A percentile compares a stretch with the other conserved stretches of the same genome.
These are phyloP conservation scores for Plasmodium chabaudi DNA, from an alignment of 169 alveolate genomes.

Conservation along the genomic window DNA sequence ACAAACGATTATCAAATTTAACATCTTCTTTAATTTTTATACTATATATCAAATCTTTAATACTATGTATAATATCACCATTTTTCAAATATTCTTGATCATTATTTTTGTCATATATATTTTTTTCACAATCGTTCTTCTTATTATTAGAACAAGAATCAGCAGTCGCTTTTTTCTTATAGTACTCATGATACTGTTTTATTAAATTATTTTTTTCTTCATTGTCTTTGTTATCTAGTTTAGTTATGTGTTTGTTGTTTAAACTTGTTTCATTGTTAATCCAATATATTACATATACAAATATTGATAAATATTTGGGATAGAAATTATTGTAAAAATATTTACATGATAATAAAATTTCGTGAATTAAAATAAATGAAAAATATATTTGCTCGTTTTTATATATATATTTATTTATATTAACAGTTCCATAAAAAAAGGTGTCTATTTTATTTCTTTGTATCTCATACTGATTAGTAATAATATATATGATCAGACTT, in stretches of 20 bases:
- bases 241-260: conserved; percentile 1
- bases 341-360: conserved; percentile 47
- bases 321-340: conserved; percentile 30
- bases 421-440: conserved; percentile 28
- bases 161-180: conserved; percentile 8
- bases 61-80: conserved; percentile 33
- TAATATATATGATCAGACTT: conserved; percentile 33
- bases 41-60: conserved; percentile 21
- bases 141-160: neutral
- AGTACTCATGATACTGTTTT: conserved; percentile 49
- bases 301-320: conserved; percentile 30
- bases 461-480: conserved; percentile 24
- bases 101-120: neutral
- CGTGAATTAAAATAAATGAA: conserved; percentile 44
- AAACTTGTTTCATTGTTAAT: conserved; percentile 28
- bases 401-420: conserved; percentile 43
- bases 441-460: conserved; percentile 10
- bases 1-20: conserved; percentile 6
- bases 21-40: conserved; percentile 32
- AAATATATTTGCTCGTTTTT: conserved; percentile 56
- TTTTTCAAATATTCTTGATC: neutral
- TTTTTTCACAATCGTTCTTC: neutral
- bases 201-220: conserved; percentile 22
- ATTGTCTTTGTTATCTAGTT: conserved; percentile 17
- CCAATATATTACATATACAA: conserved; percentile 53